These are phyloP conservation scores for Clonostachys rosea DNA, from an alignment of 2,329 filamentous ascomycete genomes.

Conservation along the genomic window DNA sequence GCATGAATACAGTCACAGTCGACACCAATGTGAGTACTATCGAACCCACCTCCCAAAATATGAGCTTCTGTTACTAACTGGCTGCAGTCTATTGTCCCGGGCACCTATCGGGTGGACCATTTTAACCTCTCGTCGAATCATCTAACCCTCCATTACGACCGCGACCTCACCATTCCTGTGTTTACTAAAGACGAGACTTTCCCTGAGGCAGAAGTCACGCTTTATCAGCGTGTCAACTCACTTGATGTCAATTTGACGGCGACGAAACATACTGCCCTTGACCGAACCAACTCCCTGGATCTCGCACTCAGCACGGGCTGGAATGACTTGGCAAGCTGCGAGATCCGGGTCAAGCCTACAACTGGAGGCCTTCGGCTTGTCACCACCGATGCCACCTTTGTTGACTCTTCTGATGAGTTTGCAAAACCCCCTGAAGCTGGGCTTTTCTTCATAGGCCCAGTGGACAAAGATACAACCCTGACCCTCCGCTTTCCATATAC, in stretches of 20 bases:
- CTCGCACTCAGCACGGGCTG: conserved; percentile 69
- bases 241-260: conserved; percentile 65
- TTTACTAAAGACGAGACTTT: conserved; percentile 46
- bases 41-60: not conserved
- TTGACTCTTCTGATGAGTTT: conserved; percentile 32
- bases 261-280: conserved; percentile 70
- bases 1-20: conserved; percentile 34
- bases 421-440: conserved; percentile 48
- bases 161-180: conserved; percentile 42
- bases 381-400: conserved; percentile 52
- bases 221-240: conserved; percentile 67
- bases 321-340: conserved; percentile 60
- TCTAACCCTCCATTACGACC: conserved; percentile 61
- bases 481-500: conserved; percentile 75
- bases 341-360: conserved; percentile 57
- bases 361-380: conserved; percentile 63
- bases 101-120: conserved; percentile 71
- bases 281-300: conserved; percentile 73
- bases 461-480: conserved; percentile 39
- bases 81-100: conserved; percentile 57
- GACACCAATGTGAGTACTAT: conserved; percentile 22
- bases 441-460: conserved; percentile 40
- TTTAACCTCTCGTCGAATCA: conserved; percentile 62
- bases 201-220: conserved; percentile 56
- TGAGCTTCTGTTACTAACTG: conserved; percentile 16